Evolutionary conservation across 352 stramenopile genomes (phyloP), one percentile per base, ranked within the genome.

Genomic region (Phytopythium helicoides): DNA sequence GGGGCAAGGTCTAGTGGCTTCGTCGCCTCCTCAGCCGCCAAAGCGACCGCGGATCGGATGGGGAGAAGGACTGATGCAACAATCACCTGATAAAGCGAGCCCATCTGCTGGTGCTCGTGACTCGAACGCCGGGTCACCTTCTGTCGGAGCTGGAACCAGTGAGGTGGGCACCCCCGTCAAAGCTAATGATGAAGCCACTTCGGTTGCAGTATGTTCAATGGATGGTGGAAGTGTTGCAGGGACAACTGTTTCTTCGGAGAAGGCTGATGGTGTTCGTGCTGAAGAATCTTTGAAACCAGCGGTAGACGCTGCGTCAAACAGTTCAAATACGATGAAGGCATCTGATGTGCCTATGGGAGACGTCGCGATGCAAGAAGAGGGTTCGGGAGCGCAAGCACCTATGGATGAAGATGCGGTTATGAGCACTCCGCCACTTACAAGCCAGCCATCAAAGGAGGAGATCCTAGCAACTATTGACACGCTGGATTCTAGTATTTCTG

Each of bases 11-110:
- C 63, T 95, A n/a, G 71, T 90, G 4, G 76, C 76, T 1, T 62
- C 72, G 3, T 92, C 76, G 22, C 73, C 76, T 25, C 76, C 76
- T 31, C 66, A 83, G 36, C 71, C 76, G 48, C 57, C 61, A 41
- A 94, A 94, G 53, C 82, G 85, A 15, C 82, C 82, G 44, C 76
- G 85, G 15, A 86, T 94, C 62, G 82, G 80, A 10, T 94, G 85
- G 85, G 85, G 85, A 18, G 70, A 92, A 60, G 83, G 83, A 23
- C 56, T 94, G n/a, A 64, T 90, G 33, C 65, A 78, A 28, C 56
- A 82, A 34, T 19, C 37, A 28, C 16, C 28, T 10, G 28, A 9
- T 5, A 33, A 33, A 9, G 28, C 28, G 28, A 33, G 28, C 9
- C 28, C 44, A 1, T 23, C 44, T 18, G 26, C 9, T 16, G 25